Base-by-base conservation (phyloP, 805 yeast genomes). In the Saturnispora sanitii region DNA sequence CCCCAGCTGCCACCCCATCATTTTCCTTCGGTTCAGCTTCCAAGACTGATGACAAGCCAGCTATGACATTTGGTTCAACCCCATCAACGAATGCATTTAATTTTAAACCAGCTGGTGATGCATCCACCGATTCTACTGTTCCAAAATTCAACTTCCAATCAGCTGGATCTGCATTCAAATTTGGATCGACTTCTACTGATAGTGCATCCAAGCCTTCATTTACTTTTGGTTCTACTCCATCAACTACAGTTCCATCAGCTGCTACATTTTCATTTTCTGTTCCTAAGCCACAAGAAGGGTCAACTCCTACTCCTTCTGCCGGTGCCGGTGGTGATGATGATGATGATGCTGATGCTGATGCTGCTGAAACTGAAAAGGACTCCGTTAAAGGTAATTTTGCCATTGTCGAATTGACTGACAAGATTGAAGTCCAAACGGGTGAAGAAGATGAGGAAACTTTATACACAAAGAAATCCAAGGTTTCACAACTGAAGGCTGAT, bases 371-470 rank as follows among this genome's bases (percentile, higher is more conserved):
- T 9, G 66, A 61, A 18, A 69, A 67, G 30, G 73, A 64, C 35
- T 71, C 68, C 43, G 69, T 67, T 4, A 68, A 67, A 32, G 75
- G 68, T 1, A 67, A 75, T 48, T 75, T 70, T 48, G 61, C 71
- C 6, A 59, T 67, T 13, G 69, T 60, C 34, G 60, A 60, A 42
- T 66, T 74, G 44, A 61, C 65, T 17, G 71, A 75, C 36, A 68
- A 78, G 41, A 67, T 77, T 11, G 74, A 71, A 5, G 71, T 66
- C 15, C 66, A 71, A 49, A 82, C 90, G 7, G 96, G 96, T 16
- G 96, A 90, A 62, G 96, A 87, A 61, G 71, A 75, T 40, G 96
- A 90, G 62, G 75, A 68, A 2, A 56, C 69, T 1, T 52, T 74
- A 20, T 82, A 71, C 50, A 72, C 79, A 33, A 79, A 82, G 51